These are phyloP conservation scores for Daldinia loculata DNA, from an alignment of 495 filamentous ascomycete species.

Conservation along the genomic window DNA sequence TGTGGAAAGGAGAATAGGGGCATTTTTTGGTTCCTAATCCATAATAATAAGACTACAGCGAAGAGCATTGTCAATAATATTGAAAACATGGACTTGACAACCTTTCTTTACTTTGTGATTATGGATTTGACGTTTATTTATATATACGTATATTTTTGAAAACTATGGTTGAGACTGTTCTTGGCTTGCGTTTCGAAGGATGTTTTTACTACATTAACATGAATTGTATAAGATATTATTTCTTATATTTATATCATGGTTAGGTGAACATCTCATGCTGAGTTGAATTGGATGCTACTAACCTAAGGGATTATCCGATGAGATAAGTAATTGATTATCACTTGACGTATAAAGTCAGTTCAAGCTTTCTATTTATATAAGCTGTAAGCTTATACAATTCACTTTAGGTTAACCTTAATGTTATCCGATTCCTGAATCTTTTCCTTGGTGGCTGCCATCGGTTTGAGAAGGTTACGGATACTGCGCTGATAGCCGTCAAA, in stretches of 20 bases:
- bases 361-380: not conserved
- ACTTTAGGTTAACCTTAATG: not conserved
- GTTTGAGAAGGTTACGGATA: not conserved
- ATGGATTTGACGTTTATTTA: not conserved
- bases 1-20: not conserved
- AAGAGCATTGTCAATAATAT: not conserved
- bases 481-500: not conserved
- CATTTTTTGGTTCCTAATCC: not conserved
- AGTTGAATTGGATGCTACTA: not conserved
- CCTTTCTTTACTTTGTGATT: not conserved
- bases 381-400: not conserved
- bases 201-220: not conserved
- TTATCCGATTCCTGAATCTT: not conserved
- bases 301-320: not conserved
- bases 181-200: not conserved
- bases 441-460: not conserved
- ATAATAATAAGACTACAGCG: constrained; percentile 25
- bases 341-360: not conserved
- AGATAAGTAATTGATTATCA: not conserved
- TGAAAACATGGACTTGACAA: not conserved
- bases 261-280: not conserved
- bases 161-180: not conserved
- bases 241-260: not conserved
- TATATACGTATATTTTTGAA: not conserved
- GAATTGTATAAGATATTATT: not conserved